Percentiles rank a stretch among this genome's conserved stretches.
Evolutionary conservation across 306 rosid genomes (phyloP).

Genomic region (Sicyos baderoa): DNA sequence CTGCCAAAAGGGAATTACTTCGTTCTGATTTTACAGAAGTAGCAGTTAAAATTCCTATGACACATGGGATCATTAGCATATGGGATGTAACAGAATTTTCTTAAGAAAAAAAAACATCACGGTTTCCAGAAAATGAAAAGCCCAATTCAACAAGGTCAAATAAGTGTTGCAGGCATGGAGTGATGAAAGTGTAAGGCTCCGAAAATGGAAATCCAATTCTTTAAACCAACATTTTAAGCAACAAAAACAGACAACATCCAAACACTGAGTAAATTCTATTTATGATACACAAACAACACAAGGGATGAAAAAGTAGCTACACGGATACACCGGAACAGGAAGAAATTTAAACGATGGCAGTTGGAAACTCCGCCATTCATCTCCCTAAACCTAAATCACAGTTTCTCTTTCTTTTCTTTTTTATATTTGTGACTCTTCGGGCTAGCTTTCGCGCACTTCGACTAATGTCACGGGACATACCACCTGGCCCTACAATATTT

Average conservation of each 20-base stretch:
- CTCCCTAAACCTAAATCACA: conserved; percentile 3
- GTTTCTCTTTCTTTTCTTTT: too few species aligned
- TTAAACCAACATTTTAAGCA: conserved; percentile 14
- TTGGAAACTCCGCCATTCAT: conserved; percentile 11
- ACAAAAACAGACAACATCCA: conserved; percentile 16
- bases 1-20: conserved; percentile 6
- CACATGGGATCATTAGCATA: background rate
- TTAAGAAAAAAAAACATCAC: background rate
- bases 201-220: conserved; percentile 14
- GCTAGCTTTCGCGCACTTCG: too few species aligned
- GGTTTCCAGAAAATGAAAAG: conserved; percentile 11
- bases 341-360: conserved; percentile 19
- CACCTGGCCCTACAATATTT: too few species aligned
- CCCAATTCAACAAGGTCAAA: background rate
- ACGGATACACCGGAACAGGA: conserved; percentile 3
- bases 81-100: background rate
- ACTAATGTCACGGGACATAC: too few species aligned
- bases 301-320: conserved; percentile 16
- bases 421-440: too few species aligned
- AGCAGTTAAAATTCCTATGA: background rate
- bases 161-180: conserved; percentile 8
- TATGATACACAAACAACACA: conserved; percentile 17
- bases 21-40: background rate
- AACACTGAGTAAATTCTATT: conserved; percentile 15
- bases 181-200: conserved; percentile 18